Evolutionary conservation across 129 eudicot species (phyloP).

Genomic region (Helianthus tuberosus): DNA sequence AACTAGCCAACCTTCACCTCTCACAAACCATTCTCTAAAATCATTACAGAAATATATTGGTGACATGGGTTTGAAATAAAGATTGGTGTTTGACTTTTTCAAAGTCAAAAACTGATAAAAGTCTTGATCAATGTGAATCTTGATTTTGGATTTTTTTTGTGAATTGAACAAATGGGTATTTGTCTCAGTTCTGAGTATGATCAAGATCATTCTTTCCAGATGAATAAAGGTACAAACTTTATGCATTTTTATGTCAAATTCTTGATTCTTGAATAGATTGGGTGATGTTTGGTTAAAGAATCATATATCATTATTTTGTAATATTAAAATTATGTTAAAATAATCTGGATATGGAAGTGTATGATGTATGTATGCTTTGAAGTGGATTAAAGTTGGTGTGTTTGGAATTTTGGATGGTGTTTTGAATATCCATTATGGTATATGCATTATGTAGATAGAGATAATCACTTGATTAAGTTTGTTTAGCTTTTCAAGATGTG

Average conservation of each 20-base stretch:
- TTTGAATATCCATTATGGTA: too few species aligned
- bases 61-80: background rate
- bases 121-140: constrained; percentile 34
- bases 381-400: too few species aligned
- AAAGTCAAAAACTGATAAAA: background rate
- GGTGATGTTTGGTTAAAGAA: constrained; percentile 14
- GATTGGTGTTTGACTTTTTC: background rate
- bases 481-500: too few species aligned
- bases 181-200: constrained; percentile 62
- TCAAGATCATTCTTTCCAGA: constrained; percentile 32
- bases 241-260: constrained; percentile 2
- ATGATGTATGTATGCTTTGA: too few species aligned
- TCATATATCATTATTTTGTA: background rate
- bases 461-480: too few species aligned
- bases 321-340: background rate
- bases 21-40: background rate
- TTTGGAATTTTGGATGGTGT: too few species aligned
- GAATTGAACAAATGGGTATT: constrained; percentile 46
- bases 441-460: too few species aligned
- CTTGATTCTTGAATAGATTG: constrained; percentile 18
- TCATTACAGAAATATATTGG: background rate
- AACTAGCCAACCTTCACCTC: background rate
- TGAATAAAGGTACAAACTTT: constrained; percentile 37
- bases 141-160: constrained; percentile 18
- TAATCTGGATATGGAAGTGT: background rate